phyloP scores from a whole-genome alignment of 805 yeast species.

The Metschnikowia henanensis region DNA sequence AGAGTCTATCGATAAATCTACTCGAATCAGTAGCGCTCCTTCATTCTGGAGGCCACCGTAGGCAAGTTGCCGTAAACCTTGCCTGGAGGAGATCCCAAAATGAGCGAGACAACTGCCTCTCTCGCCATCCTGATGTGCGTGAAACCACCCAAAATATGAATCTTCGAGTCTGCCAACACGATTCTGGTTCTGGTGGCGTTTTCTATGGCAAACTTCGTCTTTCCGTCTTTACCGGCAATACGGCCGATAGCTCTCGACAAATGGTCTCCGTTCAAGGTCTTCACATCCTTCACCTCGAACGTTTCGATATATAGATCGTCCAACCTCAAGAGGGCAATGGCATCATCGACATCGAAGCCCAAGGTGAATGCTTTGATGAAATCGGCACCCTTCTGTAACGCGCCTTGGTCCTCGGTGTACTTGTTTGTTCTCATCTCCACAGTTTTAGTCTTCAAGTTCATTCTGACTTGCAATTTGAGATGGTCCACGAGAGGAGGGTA shows the following conservation, averaged over 20 bases:
- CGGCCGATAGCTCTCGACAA: conserved; percentile 98
- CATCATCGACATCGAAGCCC: conserved; percentile 97
- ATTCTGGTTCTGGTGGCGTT: conserved; percentile 98
- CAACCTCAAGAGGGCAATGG: conserved; percentile 88
- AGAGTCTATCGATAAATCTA: not conserved
- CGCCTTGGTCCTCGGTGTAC: conserved; percentile 86
- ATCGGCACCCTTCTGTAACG: conserved; percentile 97
- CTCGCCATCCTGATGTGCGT: conserved; percentile 98
- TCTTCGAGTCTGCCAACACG: conserved; percentile 94
- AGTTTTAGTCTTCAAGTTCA: conserved; percentile 85
- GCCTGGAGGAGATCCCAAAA: conserved; percentile 98
- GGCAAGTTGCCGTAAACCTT: conserved; percentile 97
- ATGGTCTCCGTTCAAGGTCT: conserved; percentile 94
- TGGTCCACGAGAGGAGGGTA: conserved; percentile 97
- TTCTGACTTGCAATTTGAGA: conserved; percentile 90
- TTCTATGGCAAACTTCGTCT: conserved; percentile 97
- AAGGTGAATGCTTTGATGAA: conserved; percentile 92
- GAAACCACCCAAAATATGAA: conserved; percentile 96
- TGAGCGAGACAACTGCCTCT: conserved; percentile 91
- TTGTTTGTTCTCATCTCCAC: conserved; percentile 86
- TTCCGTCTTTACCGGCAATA: conserved; percentile 99
- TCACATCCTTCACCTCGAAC: conserved; percentile 95
- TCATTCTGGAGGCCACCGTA: conserved; percentile 95
- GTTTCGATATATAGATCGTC: conserved; percentile 97
- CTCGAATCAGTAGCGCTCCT: conserved; percentile 74